phyloP scores from a whole-genome alignment of 2,329 filamentous ascomycete species.

The Eutypella sp. region DNA sequence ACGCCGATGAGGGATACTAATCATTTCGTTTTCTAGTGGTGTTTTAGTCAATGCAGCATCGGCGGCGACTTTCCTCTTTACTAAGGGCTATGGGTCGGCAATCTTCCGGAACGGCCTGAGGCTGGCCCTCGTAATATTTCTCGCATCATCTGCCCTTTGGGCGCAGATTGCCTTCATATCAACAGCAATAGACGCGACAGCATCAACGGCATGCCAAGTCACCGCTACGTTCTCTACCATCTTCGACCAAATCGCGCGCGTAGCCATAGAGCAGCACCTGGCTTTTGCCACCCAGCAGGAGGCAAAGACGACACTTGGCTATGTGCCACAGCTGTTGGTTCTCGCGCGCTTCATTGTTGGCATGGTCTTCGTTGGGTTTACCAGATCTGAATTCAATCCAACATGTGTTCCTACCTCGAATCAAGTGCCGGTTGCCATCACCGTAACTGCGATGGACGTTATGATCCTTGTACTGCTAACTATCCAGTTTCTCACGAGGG shows the following conservation, averaged over 20 bases:
- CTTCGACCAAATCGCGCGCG: conserved; percentile 54
- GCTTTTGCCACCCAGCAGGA: conserved; percentile 44
- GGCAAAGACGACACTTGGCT: conserved; percentile 28
- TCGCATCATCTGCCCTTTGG: conserved; percentile 48
- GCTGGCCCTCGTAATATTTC: conserved; percentile 57
- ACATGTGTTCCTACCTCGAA: conserved; percentile 47
- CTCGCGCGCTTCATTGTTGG: conserved; percentile 47
- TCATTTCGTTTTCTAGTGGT: too few relatives aligned
- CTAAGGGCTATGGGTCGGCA: conserved; percentile 42
- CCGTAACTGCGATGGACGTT: conserved; percentile 40
- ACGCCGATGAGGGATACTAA: conserved; percentile 19
- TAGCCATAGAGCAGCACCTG: conserved; percentile 49
- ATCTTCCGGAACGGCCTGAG: conserved; percentile 55
- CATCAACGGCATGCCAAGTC: conserved; percentile 44
- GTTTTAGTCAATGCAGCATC: conserved; percentile 49
- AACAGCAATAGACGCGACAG: conserved; percentile 40
- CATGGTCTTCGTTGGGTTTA: conserved; percentile 49
- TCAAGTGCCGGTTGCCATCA: conserved; percentile 39
- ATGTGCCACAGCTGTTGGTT: conserved; percentile 43
- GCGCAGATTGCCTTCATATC: conserved; percentile 47
- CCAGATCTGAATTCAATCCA: conserved; percentile 45
- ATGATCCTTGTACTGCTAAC: conserved; percentile 39
- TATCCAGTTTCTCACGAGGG: conserved; percentile 34
- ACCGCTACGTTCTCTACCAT: conserved; percentile 46
- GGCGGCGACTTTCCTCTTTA: conserved; percentile 40